phyloP scores from a whole-genome alignment of 371 early-diverging fungal species.

The Mortierella sp. region DNA sequence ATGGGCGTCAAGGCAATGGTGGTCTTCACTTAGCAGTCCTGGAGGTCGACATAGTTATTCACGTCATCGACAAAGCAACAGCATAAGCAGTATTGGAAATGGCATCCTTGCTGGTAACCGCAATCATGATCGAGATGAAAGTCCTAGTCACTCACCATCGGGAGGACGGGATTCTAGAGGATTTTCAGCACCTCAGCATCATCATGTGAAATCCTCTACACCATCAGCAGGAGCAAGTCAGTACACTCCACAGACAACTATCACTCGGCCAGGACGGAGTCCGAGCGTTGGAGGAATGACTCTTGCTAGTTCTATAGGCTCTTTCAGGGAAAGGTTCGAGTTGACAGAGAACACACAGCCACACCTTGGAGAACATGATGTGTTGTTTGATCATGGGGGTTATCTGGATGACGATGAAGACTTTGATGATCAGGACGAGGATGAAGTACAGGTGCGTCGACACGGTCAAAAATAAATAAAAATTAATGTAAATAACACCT shows the following conservation, averaged over 20 bases:
- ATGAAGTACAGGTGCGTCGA: slow-evolving; percentile 33
- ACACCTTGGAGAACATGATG: slow-evolving; percentile 15
- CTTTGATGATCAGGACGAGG: slow-evolving; percentile 43
- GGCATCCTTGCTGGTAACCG: neutral
- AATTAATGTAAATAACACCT: neutral
- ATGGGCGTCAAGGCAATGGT: slow-evolving; percentile 30
- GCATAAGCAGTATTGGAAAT: slow-evolving; percentile 8
- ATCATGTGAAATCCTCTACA: no score
- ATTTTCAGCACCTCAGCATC: neutral
- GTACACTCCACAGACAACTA: slow-evolving; percentile 17
- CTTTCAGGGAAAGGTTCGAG: slow-evolving; percentile 49
- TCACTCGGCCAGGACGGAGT: slow-evolving; percentile 29
- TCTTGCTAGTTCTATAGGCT: slow-evolving; percentile 47
- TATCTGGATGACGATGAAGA: slow-evolving; percentile 9
- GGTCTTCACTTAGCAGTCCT: slow-evolving; percentile 10
- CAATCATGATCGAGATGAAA: neutral
- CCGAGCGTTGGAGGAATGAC: slow-evolving; percentile 43
- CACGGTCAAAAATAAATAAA: slow-evolving; percentile 1
- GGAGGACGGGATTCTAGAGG: neutral
- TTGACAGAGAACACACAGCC: slow-evolving; percentile 25
- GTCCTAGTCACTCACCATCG: no score
- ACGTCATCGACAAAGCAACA: slow-evolving; percentile 2
- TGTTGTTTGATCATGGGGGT: slow-evolving; percentile 28
- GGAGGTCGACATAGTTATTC: neutral
- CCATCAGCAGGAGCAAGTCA: neutral